Percentiles rank a stretch among this genome's conserved stretches.
Conservation (phyloP, 164 flowering plant genomes). For the Litsea cubeba region DNA sequence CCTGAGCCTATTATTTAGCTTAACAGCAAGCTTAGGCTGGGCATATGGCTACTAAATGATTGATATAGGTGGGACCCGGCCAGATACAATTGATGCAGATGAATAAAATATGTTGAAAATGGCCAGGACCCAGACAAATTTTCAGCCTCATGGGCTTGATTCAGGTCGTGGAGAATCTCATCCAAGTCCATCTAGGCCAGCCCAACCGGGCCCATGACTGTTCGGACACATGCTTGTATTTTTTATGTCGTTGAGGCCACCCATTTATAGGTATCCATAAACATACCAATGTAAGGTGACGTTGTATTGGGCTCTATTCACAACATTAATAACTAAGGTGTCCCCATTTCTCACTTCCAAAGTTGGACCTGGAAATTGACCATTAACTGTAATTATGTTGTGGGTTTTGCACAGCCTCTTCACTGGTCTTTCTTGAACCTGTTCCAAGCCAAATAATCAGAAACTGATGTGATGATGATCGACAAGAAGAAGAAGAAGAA, state of each 20-base stretch:
- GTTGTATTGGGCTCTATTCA: constrained; percentile 66
- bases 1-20: too few relatives aligned
- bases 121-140: background rate
- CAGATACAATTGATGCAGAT: too few relatives aligned
- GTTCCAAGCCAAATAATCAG: background rate
- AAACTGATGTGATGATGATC: background rate
- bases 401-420: constrained; percentile 97
- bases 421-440: constrained; percentile 86
- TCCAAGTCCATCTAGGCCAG: background rate
- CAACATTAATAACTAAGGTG: constrained; percentile 60
- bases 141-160: background rate
- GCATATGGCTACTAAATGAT: too few relatives aligned
- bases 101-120: too few relatives aligned
- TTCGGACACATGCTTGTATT: background rate
- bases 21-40: too few relatives aligned
- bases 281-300: constrained; percentile 86
- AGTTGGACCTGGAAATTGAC: constrained; percentile 82
- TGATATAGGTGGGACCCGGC: too few relatives aligned
- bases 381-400: constrained; percentile 73
- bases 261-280: background rate
- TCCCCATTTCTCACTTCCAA: constrained; percentile 79
- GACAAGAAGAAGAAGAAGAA: background rate
- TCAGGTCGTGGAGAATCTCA: background rate
- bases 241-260: background rate
- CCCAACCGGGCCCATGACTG: background rate